phyloP scores from a whole-genome alignment of 257 asterid species.

The Mitragyna speciosa region DNA sequence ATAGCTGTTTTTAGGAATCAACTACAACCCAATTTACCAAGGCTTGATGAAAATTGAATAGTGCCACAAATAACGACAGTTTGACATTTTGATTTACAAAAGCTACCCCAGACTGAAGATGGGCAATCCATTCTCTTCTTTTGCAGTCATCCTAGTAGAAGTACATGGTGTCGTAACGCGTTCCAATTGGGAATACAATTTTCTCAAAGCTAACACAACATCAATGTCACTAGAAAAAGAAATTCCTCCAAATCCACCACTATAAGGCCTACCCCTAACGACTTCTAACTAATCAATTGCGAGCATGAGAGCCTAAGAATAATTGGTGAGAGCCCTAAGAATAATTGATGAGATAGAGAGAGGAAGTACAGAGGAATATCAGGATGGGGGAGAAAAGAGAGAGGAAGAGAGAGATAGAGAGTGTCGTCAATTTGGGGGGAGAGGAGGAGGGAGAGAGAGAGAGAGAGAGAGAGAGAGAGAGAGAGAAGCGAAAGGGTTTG shows the following conservation, averaged over 20 bases:
- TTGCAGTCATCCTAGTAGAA: slow-evolving; percentile 54
- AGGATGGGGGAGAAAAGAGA: no score
- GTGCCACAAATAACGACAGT: not conserved
- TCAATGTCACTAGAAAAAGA: slow-evolving; percentile 93
- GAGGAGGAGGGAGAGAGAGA: no score
- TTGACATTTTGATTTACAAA: not conserved
- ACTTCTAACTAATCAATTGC: slow-evolving; percentile 79
- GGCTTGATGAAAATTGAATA: no score
- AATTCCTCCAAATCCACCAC: slow-evolving; percentile 98
- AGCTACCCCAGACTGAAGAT: slow-evolving; percentile 86
- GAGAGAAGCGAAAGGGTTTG: no score
- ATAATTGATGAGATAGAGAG: no score
- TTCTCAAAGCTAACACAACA: slow-evolving; percentile 82
- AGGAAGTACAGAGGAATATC: no score
- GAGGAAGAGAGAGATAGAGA: no score
- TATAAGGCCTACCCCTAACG: no score
- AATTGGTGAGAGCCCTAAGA: no score
- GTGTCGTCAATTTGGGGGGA: no score
- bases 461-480: no score
- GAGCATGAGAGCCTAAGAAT: no score
- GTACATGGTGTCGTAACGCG: slow-evolving; percentile 72
- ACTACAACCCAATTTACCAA: not conserved
- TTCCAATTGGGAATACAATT: slow-evolving; percentile 75
- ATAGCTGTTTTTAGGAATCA: not conserved
- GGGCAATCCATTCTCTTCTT: slow-evolving; percentile 86